Percentiles rank a stretch among this genome's conserved stretches.
Conservation (phyloP, 192 early-diverging fungal species). For the Umbelopsis vinacea region DNA sequence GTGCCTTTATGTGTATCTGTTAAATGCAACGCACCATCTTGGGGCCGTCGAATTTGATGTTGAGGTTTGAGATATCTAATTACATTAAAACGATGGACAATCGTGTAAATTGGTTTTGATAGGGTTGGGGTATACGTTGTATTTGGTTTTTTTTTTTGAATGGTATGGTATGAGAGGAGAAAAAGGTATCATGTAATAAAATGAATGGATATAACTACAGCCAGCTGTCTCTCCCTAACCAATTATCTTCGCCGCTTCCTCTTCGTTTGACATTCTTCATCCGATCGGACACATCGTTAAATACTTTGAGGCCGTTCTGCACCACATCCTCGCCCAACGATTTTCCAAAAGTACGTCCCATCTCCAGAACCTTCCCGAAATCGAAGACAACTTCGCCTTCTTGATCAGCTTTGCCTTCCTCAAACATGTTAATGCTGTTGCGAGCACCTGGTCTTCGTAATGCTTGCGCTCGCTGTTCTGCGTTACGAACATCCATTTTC, state of each 20-base stretch:
- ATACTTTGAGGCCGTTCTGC: conserved; percentile 33
- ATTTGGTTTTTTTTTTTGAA: too few species aligned
- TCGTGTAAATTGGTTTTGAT: too few species aligned
- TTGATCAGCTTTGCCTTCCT: conserved; percentile 1
- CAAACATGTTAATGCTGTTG: conserved; percentile 6
- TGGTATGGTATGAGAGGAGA: too few species aligned
- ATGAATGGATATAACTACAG: background rate
- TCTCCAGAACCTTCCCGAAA: conserved; percentile 40
- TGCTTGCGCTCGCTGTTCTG: background rate
- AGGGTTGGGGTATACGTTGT: too few species aligned
- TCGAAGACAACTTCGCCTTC: conserved; percentile 35
- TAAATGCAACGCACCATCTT: too few species aligned
- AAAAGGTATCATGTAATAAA: background rate
- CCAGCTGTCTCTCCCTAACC: conserved; percentile 12
- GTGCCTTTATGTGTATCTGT: too few species aligned
- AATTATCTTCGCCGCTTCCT: conserved; percentile 13
- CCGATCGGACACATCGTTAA: conserved; percentile 31
- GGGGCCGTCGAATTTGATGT: too few species aligned
- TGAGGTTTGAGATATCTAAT: too few species aligned
- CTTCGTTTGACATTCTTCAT: conserved; percentile 23
- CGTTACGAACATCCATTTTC: background rate
- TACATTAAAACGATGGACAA: too few species aligned
- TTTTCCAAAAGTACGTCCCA: conserved; percentile 27
- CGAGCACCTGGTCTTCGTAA: background rate
- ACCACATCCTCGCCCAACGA: conserved; percentile 30